phyloP scores from a whole-genome alignment of 2,329 filamentous ascomycete species.

The Cephalotrichum gorgonifer region DNA sequence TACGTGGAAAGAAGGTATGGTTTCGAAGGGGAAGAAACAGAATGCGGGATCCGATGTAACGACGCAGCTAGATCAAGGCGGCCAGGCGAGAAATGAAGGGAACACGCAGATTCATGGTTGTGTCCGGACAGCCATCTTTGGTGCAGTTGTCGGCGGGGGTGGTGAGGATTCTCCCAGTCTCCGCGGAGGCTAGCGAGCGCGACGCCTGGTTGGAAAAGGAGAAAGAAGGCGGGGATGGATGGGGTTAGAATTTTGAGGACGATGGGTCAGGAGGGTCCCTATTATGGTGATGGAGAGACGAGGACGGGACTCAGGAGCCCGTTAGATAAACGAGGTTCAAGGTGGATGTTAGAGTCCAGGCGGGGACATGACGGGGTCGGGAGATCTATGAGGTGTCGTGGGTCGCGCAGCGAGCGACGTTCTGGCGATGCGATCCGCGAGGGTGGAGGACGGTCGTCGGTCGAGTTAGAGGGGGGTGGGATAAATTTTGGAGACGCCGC shows the following conservation, averaged over 20 bases:
- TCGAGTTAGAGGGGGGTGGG: not conserved
- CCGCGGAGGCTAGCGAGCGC: not conserved
- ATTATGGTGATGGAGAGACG: not conserved
- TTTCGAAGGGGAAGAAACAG: not conserved
- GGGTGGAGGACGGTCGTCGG: not conserved
- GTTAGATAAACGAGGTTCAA: not conserved
- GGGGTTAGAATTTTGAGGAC: not conserved
- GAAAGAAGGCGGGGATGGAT: not conserved
- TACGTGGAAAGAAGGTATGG: not conserved
- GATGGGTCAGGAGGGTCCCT: not conserved
- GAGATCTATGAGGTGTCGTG: not conserved
- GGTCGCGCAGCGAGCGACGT: not conserved
- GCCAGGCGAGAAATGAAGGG: not conserved
- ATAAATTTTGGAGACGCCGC: constrained; percentile 5
- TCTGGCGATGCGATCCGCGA: constrained; percentile 1
- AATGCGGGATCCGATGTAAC: constrained; percentile 1
- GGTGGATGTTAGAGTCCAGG: not conserved
- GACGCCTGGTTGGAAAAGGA: not conserved
- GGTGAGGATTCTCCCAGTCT: not conserved
- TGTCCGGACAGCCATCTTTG: constrained; percentile 4
- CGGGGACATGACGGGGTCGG: not conserved
- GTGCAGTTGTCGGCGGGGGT: not conserved
- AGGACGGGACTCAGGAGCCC: not conserved
- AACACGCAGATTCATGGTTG: constrained; percentile 4
- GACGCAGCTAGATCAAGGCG: constrained; percentile 4